Evolutionary conservation across 2,329 filamentous ascomycete genomes (phyloP).

Genomic region (Ceratocystis smalleyi): DNA sequence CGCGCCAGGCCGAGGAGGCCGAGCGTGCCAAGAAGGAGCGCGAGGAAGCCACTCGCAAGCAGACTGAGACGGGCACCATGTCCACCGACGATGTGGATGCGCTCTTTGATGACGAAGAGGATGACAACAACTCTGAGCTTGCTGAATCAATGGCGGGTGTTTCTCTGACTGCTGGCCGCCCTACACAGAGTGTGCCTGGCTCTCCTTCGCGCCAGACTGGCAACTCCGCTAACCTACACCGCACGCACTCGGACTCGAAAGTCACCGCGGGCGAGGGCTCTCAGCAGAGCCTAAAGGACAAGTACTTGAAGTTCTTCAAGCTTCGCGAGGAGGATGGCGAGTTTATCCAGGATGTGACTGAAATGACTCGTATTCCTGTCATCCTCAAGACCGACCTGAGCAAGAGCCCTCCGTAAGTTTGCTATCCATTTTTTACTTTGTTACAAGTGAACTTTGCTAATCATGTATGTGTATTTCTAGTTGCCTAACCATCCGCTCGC

Average conservation of each 20-base stretch:
- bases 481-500: conserved; percentile 67
- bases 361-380: conserved; percentile 95
- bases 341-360: conserved; percentile 93
- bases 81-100: conserved; percentile 86
- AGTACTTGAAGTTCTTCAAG: conserved; percentile 80
- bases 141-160: conserved; percentile 87
- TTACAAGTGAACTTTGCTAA: conserved; percentile 25
- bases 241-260: conserved; percentile 88
- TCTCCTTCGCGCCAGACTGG: conserved; percentile 63
- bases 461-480: conserved; percentile 28
- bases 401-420: conserved; percentile 97
- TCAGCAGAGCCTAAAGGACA: conserved; percentile 81
- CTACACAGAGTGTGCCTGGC: conserved; percentile 87
- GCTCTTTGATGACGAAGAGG: conserved; percentile 87
- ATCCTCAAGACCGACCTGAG: conserved; percentile 94
- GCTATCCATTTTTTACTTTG: neutral
- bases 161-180: conserved; percentile 62
- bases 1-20: conserved; percentile 66
- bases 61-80: conserved; percentile 88
- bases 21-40: conserved; percentile 70
- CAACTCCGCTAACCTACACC: conserved; percentile 54
- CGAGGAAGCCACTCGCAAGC: conserved; percentile 80
- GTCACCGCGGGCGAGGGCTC: conserved; percentile 63
- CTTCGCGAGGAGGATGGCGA: conserved; percentile 85
- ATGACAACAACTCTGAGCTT: conserved; percentile 62